phyloP scores from a whole-genome alignment of 1,284 basidiomycete species.

The Moesziomyces antarcticus region DNA sequence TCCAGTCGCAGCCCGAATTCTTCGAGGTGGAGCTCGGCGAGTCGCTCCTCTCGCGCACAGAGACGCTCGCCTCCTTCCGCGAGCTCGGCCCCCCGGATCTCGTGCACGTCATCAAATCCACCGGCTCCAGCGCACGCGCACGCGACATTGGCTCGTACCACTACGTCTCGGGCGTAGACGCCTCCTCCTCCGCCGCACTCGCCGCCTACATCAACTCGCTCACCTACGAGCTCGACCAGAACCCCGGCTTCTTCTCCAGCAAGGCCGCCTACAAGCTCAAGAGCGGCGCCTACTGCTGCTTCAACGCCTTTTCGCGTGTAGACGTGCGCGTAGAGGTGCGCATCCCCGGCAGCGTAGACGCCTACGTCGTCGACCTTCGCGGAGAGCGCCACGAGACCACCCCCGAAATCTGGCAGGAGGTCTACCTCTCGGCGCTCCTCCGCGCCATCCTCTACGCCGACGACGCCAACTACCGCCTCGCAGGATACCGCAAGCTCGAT shows the following conservation, averaged over 20 bases:
- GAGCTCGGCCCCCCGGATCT: constrained; percentile 97
- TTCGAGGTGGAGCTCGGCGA: constrained; percentile 88
- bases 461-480: constrained; percentile 88
- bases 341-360: constrained; percentile 95
- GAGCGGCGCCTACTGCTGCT: constrained; percentile 95
- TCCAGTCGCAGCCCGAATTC: constrained; percentile 65
- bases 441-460: constrained; percentile 94
- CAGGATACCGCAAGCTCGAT: constrained; percentile 94
- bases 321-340: constrained; percentile 98
- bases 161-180: constrained; percentile 88
- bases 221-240: constrained; percentile 92
- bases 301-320: constrained; percentile 96
- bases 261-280: constrained; percentile 84
- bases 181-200: constrained; percentile 93
- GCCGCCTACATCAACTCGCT: constrained; percentile 98
- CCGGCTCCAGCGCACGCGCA: constrained; percentile 78
- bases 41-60: constrained; percentile 86
- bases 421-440: constrained; percentile 90
- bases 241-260: constrained; percentile 86
- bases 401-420: constrained; percentile 94
- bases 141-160: constrained; percentile 74
- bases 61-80: constrained; percentile 90
- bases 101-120: constrained; percentile 90
- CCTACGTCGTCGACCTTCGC: constrained; percentile 91
- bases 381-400: constrained; percentile 94